Conservation (phyloP, 1,284 basidiomycete species). For the Sparassis latifolia region DNA sequence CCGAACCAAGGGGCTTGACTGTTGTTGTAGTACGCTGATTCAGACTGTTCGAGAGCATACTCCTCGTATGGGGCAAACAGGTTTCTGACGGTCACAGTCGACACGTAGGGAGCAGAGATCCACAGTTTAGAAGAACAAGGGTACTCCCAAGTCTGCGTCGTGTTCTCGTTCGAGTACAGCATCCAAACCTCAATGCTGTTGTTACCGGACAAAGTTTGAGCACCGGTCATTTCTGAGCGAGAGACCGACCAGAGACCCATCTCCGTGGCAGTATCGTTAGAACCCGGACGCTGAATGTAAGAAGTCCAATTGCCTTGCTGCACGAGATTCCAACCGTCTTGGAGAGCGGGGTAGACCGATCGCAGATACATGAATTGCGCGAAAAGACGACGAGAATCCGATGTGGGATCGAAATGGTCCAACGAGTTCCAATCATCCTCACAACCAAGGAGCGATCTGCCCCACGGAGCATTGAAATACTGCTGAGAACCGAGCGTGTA, state of each 20-base stretch:
- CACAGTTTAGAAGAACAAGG: constrained; percentile 53
- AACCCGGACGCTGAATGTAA: constrained; percentile 72
- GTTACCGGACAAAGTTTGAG: constrained; percentile 52
- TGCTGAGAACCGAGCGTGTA: constrained; percentile 84
- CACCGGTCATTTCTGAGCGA: constrained; percentile 49
- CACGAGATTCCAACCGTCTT: constrained; percentile 80
- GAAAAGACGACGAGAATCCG: constrained; percentile 67
- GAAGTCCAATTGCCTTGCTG: constrained; percentile 81
- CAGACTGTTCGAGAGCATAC: constrained; percentile 61
- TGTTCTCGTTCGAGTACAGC: constrained; percentile 81
- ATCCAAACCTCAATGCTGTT: constrained; percentile 71
- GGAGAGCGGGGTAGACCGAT: constrained; percentile 59
- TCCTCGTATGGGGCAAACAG: constrained; percentile 79
- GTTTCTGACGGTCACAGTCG: constrained; percentile 60
- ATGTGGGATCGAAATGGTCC: constrained; percentile 89
- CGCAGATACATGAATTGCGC: constrained; percentile 71
- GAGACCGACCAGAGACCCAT: constrained; percentile 83
- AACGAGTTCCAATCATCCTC: constrained; percentile 83
- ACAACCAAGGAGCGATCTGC: constrained; percentile 74
- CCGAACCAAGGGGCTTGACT: constrained; percentile 59
- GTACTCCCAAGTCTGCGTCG: constrained; percentile 54
- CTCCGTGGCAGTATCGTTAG: constrained; percentile 72
- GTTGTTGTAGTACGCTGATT: constrained; percentile 52
- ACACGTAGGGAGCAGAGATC: constrained; percentile 73
- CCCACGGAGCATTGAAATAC: constrained; percentile 86